Percentiles rank a stretch among this genome's conserved stretches.
phyloP scores from a whole-genome alignment of 768 basidiomycete genomes.

The Phaffia tasmanica region DNA sequence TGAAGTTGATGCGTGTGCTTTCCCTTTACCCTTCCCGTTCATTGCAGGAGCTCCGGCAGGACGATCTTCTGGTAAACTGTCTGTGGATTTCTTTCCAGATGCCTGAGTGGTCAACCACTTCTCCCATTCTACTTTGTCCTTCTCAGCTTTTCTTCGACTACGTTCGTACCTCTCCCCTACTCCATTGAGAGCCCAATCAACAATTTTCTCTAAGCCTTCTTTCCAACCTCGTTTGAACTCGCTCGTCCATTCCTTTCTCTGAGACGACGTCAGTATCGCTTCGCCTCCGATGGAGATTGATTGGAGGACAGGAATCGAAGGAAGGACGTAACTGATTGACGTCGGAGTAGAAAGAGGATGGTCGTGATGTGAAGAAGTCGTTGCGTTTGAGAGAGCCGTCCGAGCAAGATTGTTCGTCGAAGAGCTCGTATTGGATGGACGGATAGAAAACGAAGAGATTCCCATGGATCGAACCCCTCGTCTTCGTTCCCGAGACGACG shows the following conservation, averaged over 20 bases:
- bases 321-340: slow-evolving; percentile 34
- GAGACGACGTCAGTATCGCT: slow-evolving; percentile 27
- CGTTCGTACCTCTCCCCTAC: slow-evolving; percentile 36
- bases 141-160: slow-evolving; percentile 33
- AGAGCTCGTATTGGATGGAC: slow-evolving; percentile 27
- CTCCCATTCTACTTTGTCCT: slow-evolving; percentile 27
- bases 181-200: slow-evolving; percentile 34
- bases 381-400: neutral
- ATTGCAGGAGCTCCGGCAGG: neutral
- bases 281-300: slow-evolving; percentile 37
- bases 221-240: slow-evolving; percentile 36
- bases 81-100: neutral
- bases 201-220: slow-evolving; percentile 33
- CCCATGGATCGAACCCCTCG: slow-evolving; percentile 35
- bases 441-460: slow-evolving; percentile 35
- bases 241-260: slow-evolving; percentile 33
- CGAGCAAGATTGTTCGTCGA: slow-evolving; percentile 5
- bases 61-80: slow-evolving; percentile 4
- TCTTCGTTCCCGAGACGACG: slow-evolving; percentile 14
- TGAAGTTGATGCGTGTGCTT: neutral
- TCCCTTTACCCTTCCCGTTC: slow-evolving; percentile 21
- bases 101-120: slow-evolving; percentile 16
- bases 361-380: slow-evolving; percentile 8
- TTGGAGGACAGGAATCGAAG: slow-evolving; percentile 33
- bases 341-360: slow-evolving; percentile 29